Evolutionary conservation across 768 basidiomycete species (phyloP).

Genomic region (Termitomyces sp.): DNA sequence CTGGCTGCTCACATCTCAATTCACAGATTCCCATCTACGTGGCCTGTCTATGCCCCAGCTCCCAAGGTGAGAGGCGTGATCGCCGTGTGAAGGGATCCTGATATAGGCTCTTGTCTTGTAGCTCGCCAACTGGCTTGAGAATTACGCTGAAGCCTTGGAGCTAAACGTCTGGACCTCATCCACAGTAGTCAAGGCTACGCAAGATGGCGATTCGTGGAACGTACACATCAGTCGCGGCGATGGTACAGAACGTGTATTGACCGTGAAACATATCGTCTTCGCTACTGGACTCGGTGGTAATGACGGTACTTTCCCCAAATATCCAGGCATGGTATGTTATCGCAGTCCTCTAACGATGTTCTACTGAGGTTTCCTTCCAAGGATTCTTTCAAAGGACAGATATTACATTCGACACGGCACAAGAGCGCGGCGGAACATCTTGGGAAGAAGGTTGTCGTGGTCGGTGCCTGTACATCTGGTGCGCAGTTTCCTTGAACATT

Average conservation of each 20-base stretch:
- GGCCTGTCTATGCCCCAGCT: constrained; percentile 56
- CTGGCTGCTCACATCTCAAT: background rate
- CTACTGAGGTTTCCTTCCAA: constrained; percentile 12
- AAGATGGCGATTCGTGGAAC: constrained; percentile 32
- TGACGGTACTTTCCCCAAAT: constrained; percentile 36
- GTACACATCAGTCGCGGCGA: constrained; percentile 32
- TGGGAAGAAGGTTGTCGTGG: constrained; percentile 67
- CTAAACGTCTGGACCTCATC: constrained; percentile 61
- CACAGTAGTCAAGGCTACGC: constrained; percentile 25
- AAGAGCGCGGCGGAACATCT: constrained; percentile 46
- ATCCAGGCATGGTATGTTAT: constrained; percentile 37
- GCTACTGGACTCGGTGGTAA: constrained; percentile 49
- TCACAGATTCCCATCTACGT: constrained; percentile 48
- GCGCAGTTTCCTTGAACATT: background rate
- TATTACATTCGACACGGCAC: constrained; percentile 55
- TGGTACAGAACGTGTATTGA: constrained; percentile 30
- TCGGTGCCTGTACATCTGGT: constrained; percentile 63
- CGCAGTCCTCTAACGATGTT: background rate
- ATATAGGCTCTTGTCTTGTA: constrained; percentile 12
- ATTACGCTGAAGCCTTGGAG: constrained; percentile 53
- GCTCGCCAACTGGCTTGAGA: constrained; percentile 66
- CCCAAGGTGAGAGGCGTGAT: constrained; percentile 28
- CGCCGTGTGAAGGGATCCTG: background rate
- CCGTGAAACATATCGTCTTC: constrained; percentile 44
- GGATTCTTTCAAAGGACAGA: constrained; percentile 57